phyloP scores from a whole-genome alignment of 75 land plant genomes.

The Selaginella tamariscina region DNA sequence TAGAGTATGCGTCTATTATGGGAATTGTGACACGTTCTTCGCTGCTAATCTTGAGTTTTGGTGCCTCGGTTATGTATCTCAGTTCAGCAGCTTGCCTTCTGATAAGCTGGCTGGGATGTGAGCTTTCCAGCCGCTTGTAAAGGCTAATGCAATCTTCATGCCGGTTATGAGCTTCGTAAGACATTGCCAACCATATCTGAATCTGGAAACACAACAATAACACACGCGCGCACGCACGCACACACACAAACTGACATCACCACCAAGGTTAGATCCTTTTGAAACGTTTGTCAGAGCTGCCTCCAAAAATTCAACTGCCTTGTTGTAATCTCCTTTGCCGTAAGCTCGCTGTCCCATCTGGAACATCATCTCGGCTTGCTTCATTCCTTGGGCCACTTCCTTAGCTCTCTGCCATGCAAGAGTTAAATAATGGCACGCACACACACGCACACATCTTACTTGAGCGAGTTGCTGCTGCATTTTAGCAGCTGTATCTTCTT shows the following conservation, averaged over 20 bases:
- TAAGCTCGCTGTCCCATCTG: slow-evolving; percentile 86
- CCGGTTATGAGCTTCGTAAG: slow-evolving; percentile 88
- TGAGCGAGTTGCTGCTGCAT: slow-evolving; percentile 34
- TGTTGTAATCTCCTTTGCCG: slow-evolving; percentile 78
- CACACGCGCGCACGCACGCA: background rate
- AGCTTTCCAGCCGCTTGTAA: slow-evolving; percentile 54
- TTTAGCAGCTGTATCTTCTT: slow-evolving; percentile 14
- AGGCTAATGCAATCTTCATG: slow-evolving; percentile 79
- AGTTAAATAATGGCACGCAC: background rate
- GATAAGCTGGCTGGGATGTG: slow-evolving; percentile 60
- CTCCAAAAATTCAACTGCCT: slow-evolving; percentile 84
- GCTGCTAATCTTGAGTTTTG: slow-evolving; percentile 79
- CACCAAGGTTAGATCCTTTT: slow-evolving; percentile 61
- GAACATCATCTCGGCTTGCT: slow-evolving; percentile 74
- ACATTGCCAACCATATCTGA: slow-evolving; percentile 99
- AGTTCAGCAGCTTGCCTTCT: slow-evolving; percentile 81
- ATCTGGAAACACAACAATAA: slow-evolving; percentile 41
- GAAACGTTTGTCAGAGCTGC: slow-evolving; percentile 80
- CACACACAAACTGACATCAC: slow-evolving; percentile 57
- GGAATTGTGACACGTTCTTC: slow-evolving; percentile 98
- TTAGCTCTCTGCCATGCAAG: slow-evolving; percentile 40
- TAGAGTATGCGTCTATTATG: slow-evolving; percentile 61
- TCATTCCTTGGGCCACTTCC: slow-evolving; percentile 75
- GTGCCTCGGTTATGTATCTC: slow-evolving; percentile 92
- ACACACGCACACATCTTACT: slow-evolving; percentile 13